phyloP scores from a whole-genome alignment of 2,329 filamentous ascomycete genomes.

The Macroventuria anomochaeta region DNA sequence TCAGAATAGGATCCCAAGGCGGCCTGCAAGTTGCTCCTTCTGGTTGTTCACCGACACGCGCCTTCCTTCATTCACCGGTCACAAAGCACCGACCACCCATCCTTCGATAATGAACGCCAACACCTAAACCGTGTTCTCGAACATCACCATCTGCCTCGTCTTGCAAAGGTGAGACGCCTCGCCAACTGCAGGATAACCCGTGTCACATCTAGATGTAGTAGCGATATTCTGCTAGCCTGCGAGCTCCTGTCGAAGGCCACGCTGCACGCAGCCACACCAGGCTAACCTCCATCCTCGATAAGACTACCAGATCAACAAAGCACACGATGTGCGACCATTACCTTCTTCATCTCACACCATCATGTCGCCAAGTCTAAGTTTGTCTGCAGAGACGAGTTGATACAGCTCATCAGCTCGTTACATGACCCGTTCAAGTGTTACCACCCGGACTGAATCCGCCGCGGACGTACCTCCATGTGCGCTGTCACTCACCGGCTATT shows the following conservation, averaged over 20 bases:
- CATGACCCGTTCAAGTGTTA: constrained; percentile 1
- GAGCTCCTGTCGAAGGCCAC: neutral
- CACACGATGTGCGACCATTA: neutral
- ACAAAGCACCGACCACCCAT: constrained; percentile 2
- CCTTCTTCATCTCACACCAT: neutral
- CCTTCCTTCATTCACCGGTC: constrained; percentile 5
- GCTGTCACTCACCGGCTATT: constrained; percentile 7
- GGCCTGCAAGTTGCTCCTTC: constrained; percentile 5
- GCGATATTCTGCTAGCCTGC: neutral
- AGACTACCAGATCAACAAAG: neutral
- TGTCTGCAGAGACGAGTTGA: neutral
- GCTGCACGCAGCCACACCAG: constrained; percentile 3
- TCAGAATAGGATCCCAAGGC: neutral
- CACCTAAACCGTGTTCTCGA: constrained; percentile 5
- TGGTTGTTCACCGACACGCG: constrained; percentile 2
- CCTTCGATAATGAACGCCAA: neutral
- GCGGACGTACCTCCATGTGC: constrained; percentile 3
- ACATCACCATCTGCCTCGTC: neutral
- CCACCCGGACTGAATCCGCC: neutral
- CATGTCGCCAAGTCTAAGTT: neutral
- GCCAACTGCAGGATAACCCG: constrained; percentile 7
- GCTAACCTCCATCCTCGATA: neutral
- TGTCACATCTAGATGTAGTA: constrained; percentile 6
- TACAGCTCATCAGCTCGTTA: neutral
- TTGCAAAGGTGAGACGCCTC: constrained; percentile 5